phyloP scores from a whole-genome alignment of 192 early-diverging fungal species.

The Chytriomyces sp. region DNA sequence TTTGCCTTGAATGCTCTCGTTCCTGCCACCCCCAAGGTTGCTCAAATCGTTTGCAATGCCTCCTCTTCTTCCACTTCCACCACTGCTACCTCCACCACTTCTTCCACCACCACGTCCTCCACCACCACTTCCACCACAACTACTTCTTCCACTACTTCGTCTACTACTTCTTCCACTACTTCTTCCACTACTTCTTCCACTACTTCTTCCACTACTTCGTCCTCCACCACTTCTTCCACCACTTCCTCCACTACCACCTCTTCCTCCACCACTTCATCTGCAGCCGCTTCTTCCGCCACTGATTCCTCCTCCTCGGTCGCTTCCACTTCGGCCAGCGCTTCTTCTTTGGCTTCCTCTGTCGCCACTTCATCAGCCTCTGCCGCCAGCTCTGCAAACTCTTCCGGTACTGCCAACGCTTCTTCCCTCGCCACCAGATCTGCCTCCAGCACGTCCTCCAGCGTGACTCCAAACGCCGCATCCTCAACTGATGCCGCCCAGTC shows the following conservation, averaged over 20 bases:
- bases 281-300: not conserved
- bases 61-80: conserved; percentile 17
- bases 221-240: not conserved
- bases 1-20: conserved; percentile 23
- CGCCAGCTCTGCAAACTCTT: too few species aligned
- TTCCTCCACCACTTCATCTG: not conserved
- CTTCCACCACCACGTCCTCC: not conserved
- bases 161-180: not conserved
- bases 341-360: conserved; percentile 2
- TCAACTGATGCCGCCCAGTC: too few species aligned
- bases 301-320: not conserved
- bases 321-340: not conserved
- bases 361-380: too few species aligned
- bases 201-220: not conserved
- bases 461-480: not conserved
- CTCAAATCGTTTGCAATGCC: conserved; percentile 14
- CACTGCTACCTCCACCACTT: conserved; percentile 5
- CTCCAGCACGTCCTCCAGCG: not conserved
- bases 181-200: not conserved
- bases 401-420: not conserved
- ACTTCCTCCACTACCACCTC: conserved; percentile 1
- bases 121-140: not conserved
- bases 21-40: conserved; percentile 17
- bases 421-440: not conserved
- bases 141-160: not conserved